Conservation (phyloP, 257 asterid genomes). For the Solanum dulcamara region DNA sequence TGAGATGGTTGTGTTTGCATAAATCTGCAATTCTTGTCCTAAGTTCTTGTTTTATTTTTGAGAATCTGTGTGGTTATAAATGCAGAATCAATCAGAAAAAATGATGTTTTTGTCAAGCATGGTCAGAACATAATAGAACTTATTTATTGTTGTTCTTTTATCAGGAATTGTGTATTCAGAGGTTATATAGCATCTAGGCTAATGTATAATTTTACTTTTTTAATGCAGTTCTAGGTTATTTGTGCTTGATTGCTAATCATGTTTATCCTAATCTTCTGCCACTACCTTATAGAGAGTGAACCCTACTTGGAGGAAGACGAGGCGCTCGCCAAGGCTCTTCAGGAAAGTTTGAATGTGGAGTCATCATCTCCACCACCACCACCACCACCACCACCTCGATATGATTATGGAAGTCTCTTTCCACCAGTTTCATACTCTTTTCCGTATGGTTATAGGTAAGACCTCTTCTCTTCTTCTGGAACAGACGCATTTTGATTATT, state of each 20-base stretch:
- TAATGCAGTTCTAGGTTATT: neutral
- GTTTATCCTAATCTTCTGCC: neutral
- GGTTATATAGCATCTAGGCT: neutral
- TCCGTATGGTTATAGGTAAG: slow-evolving; percentile 64
- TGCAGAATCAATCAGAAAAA: neutral
- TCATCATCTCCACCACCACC: slow-evolving; percentile 61
- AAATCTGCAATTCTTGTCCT: neutral
- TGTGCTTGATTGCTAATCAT: neutral
- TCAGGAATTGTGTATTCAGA: neutral
- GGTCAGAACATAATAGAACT: neutral
- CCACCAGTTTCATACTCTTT: slow-evolving; percentile 44
- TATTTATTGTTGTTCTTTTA: neutral
- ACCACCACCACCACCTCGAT: slow-evolving; percentile 50
- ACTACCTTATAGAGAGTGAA: slow-evolving; percentile 38
- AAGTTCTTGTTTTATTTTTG: neutral
- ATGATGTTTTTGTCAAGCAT: neutral
- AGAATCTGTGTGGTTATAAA: neutral
- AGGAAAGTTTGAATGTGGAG: slow-evolving; percentile 70
- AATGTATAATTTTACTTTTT: neutral
- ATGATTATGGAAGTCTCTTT: slow-evolving; percentile 49
- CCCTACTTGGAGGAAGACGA: slow-evolving; percentile 80
- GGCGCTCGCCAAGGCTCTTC: slow-evolving; percentile 82
- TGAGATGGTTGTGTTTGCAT: neutral
- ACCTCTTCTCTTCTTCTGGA: neutral
- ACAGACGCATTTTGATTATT: neutral